Base-by-base conservation (phyloP, 2,329 filamentous ascomycete species). In the Cadophora sp. region DNA sequence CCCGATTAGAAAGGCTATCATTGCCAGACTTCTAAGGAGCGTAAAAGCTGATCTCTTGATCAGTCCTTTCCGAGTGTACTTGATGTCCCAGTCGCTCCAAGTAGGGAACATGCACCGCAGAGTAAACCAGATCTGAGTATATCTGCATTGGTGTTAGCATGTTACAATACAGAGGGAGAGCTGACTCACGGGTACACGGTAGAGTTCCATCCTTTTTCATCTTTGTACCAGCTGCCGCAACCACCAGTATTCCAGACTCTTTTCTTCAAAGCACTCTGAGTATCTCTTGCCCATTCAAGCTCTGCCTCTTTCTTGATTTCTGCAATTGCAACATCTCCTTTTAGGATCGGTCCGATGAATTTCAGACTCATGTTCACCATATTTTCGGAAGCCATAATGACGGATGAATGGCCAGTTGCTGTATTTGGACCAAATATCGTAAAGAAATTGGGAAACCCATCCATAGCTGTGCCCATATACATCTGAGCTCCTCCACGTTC, bases 381-480 rank as follows among this genome's bases (percentile, higher is more conserved):
- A 73, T 86, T 87, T 73, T 89, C 87, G 2, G 81, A 81, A 0
- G 85, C 83, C 65, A 88, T 79, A 48, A 89, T 85, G 5, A 88
- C 86, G 31, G 81, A 85, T 2, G 80, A 82, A 75, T 89, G 87
- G 0, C 87, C 87, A 0, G 87, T 89, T 0, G 80, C 84, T 0
- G 85, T 87, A 71, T 89, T 89, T 0, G 86, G 87, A 0, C 87
- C 86, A 67, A 86, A 85, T 8, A 88, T 79, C 64, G 86, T 81
- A 77, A 89, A 88, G 74, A 88, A 86, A 71, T 89, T 89, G 0
- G 86, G 86, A 73, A 87, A 87, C 0, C 83, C 83, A 69, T 87
- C 84, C 79, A 88, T 83, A 1, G 86, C 84, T 9, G 83, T 84
- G 8, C 85, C 85, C 70, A 85, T 83, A 71, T 89, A 89, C 8